These are phyloP conservation scores for Cladosporium sphaerospermum DNA, from an alignment of 2,329 filamentous ascomycete species.

Conservation along the genomic window DNA sequence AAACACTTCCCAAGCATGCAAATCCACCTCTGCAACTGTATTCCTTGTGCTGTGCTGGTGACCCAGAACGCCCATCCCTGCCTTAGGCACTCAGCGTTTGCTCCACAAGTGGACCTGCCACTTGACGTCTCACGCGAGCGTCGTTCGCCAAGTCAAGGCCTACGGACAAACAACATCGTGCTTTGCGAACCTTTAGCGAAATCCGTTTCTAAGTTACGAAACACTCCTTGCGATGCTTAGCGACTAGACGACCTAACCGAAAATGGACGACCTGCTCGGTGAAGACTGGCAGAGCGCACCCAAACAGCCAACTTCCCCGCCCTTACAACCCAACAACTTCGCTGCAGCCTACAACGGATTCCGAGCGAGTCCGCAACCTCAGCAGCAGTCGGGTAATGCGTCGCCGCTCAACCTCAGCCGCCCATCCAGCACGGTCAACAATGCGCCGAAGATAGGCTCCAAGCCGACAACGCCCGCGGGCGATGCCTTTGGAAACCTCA, in stretches of 20 bases:
- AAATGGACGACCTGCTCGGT: slow-evolving; percentile 45
- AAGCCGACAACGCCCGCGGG: slow-evolving; percentile 48
- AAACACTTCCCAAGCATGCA: no score
- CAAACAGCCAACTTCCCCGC: slow-evolving; percentile 20
- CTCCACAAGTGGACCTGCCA: neutral
- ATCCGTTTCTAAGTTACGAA: neutral
- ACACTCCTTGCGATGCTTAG: neutral
- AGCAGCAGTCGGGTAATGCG: slow-evolving; percentile 32
- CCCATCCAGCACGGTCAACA: slow-evolving; percentile 35
- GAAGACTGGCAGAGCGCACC: slow-evolving; percentile 40
- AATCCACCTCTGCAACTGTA: no score
- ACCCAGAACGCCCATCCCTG: neutral
- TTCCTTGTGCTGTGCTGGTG: no score
- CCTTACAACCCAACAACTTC: slow-evolving; percentile 22
- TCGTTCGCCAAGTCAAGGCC: neutral
- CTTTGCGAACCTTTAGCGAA: neutral
- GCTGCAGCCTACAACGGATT: slow-evolving; percentile 29
- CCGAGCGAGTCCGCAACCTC: slow-evolving; percentile 33
- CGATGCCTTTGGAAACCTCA: slow-evolving; percentile 74
- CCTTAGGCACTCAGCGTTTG: neutral
- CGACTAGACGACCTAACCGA: neutral
- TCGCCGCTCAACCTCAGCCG: slow-evolving; percentile 28
- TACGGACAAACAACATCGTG: neutral
- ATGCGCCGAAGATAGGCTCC: slow-evolving; percentile 41
- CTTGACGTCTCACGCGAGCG: neutral